A percentile compares a stretch with the other conserved stretches of the same genome.
Conservation (phyloP, 371 early-diverging fungal species). For the Mortierella polycephala region DNA sequence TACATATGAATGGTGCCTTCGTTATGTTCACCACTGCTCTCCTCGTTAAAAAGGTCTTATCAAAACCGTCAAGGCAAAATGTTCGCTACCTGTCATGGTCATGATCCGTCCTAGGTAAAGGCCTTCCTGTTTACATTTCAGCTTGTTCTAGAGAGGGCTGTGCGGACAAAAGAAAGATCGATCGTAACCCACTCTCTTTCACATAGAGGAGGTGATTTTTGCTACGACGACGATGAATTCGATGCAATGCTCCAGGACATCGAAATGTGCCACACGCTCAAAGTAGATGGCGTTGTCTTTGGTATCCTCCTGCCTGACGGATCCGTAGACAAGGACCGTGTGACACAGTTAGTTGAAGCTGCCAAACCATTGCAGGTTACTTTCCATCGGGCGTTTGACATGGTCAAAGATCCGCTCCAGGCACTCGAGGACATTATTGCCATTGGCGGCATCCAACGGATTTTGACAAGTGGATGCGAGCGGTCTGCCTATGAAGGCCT, state of each 20-base stretch:
- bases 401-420: constrained; percentile 62
- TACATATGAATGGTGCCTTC: no score
- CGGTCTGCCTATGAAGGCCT: constrained; percentile 64
- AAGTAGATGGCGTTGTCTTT: constrained; percentile 68
- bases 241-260: constrained; percentile 67
- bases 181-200: neutral
- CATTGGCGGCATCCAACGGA: constrained; percentile 66
- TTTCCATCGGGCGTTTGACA: constrained; percentile 75
- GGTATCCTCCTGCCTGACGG: constrained; percentile 65
- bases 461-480: constrained; percentile 68
- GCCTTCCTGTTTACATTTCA: neutral
- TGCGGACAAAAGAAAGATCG: neutral
- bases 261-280: constrained; percentile 53
- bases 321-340: constrained; percentile 58
- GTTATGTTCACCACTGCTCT: neutral
- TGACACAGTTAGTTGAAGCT: constrained; percentile 58
- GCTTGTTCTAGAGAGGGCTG: neutral
- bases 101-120: constrained; percentile 69
- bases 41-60: constrained; percentile 52
- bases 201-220: constrained; percentile 68
- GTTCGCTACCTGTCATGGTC: constrained; percentile 65
- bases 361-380: constrained; percentile 68
- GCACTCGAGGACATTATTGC: constrained; percentile 63
- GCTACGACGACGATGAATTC: constrained; percentile 66
- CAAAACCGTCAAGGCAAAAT: constrained; percentile 41